Evolutionary conservation across 352 stramenopile species (phyloP).

Genomic region (Pythium insidiosum): DNA sequence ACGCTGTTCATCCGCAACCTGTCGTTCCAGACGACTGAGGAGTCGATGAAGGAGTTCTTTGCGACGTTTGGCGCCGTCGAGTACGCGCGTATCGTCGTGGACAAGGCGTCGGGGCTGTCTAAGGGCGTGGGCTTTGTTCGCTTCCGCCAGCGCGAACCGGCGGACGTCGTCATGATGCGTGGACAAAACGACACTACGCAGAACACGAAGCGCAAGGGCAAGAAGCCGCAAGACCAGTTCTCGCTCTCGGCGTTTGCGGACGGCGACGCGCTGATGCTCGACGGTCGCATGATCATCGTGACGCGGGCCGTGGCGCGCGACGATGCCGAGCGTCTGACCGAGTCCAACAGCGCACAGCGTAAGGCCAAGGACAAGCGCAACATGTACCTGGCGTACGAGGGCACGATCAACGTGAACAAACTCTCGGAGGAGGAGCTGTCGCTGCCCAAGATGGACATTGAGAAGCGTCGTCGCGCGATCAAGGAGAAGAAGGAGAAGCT

Average conservation of each 20-base stretch:
- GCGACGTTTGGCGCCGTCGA: conserved; percentile 63
- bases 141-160: conserved; percentile 49
- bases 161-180: conserved; percentile 44
- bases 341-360: conserved; percentile 36
- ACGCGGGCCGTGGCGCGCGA: conserved; percentile 66
- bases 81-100: conserved; percentile 75
- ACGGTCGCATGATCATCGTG: conserved; percentile 67
- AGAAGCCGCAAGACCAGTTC: conserved; percentile 47
- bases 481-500: conserved; percentile 96
- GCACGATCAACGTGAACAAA: conserved; percentile 90
- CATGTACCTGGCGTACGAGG: conserved; percentile 94
- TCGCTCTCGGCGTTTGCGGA: conserved; percentile 59
- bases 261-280: conserved; percentile 61
- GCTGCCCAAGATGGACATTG: conserved; percentile 89
- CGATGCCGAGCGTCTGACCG: conserved; percentile 52
- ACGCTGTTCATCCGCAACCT: conserved; percentile 83
- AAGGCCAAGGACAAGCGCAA: conserved; percentile 93
- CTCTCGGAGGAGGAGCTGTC: conserved; percentile 78
- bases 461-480: conserved; percentile 90
- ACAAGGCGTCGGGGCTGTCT: conserved; percentile 70
- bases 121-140: conserved; percentile 83
- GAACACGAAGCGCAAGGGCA: conserved; percentile 45
- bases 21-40: conserved; percentile 77
- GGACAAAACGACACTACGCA: conserved; percentile 27
- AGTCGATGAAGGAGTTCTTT: conserved; percentile 65